A percentile compares a stretch with the other conserved stretches of the same genome.
These are phyloP conservation scores for Epichloe festucae DNA, from an alignment of 2,329 filamentous ascomycete species.

Conservation along the genomic window DNA sequence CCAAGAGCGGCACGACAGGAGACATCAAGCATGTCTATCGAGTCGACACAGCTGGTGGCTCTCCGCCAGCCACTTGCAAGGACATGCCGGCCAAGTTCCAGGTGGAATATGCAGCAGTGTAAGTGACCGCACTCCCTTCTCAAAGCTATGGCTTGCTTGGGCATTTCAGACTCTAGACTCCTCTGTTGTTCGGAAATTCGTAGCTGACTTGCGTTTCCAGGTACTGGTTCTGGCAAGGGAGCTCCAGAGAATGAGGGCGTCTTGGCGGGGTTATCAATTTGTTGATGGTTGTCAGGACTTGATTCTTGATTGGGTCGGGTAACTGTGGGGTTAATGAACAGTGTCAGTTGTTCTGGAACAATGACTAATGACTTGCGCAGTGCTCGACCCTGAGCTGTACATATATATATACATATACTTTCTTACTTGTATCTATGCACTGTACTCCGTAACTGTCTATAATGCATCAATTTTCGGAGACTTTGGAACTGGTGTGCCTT, in stretches of 20 bases:
- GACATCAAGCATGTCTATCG: slow-evolving; percentile 67
- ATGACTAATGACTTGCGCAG: too few species aligned
- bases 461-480: not conserved
- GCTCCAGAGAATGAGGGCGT: not conserved
- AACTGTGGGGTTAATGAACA: too few species aligned
- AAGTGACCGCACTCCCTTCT: slow-evolving; percentile 32
- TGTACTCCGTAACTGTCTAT: not conserved
- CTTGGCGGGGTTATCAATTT: too few species aligned
- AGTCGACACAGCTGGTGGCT: slow-evolving; percentile 71
- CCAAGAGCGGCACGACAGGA: slow-evolving; percentile 39
- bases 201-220: slow-evolving; percentile 10
- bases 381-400: too few species aligned
- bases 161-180: not conserved
- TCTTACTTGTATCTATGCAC: too few species aligned
- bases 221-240: slow-evolving; percentile 25
- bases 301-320: too few species aligned
- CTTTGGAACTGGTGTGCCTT: not conserved
- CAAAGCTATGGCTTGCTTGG: not conserved
- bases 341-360: too few species aligned
- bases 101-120: slow-evolving; percentile 74
- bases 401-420: too few species aligned
- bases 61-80: slow-evolving; percentile 58
- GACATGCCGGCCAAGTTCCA: slow-evolving; percentile 51
- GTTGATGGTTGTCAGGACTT: too few species aligned
- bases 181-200: not conserved